Conservation (phyloP, 441 rosid genomes). For the Arabidopsis hybrid region DNA sequence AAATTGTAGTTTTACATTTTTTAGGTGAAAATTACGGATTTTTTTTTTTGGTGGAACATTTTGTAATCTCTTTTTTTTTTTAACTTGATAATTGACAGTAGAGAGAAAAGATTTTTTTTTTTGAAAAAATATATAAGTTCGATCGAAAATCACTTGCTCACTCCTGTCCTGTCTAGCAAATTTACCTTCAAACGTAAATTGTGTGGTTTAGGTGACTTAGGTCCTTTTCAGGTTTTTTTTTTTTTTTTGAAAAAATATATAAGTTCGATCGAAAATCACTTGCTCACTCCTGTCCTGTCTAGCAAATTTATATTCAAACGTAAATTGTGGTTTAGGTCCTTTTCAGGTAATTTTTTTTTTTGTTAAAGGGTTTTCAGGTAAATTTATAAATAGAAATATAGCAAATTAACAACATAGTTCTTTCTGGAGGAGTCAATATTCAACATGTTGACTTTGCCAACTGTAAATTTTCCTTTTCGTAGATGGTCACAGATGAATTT, state of each 20-base stretch:
- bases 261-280: neutral
- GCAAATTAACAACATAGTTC: conserved; percentile 1
- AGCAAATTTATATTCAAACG: neutral
- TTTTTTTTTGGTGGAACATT: neutral
- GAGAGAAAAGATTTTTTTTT: no score
- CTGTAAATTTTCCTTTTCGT: conserved; percentile 6
- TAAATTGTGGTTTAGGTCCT: neutral
- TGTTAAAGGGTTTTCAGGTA: neutral
- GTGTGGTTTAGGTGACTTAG: no score
- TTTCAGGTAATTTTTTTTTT: no score
- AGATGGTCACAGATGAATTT: neutral
- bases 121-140: no score
- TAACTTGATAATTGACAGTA: neutral
- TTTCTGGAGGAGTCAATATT: conserved; percentile 1
- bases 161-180: neutral
- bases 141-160: neutral
- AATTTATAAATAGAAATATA: conserved; percentile 13
- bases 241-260: no score
- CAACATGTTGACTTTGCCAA: conserved; percentile 30
- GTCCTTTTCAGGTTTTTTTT: neutral
- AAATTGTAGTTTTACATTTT: neutral
- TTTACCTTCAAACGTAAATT: neutral
- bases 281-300: neutral
- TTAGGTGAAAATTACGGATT: neutral
- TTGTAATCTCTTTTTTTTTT: neutral